A percentile compares a stretch with the other conserved stretches of the same genome.
These are phyloP conservation scores for Pseudomonodictys pantanalensis DNA, from an alignment of 495 filamentous ascomycete genomes.

Conservation along the genomic window DNA sequence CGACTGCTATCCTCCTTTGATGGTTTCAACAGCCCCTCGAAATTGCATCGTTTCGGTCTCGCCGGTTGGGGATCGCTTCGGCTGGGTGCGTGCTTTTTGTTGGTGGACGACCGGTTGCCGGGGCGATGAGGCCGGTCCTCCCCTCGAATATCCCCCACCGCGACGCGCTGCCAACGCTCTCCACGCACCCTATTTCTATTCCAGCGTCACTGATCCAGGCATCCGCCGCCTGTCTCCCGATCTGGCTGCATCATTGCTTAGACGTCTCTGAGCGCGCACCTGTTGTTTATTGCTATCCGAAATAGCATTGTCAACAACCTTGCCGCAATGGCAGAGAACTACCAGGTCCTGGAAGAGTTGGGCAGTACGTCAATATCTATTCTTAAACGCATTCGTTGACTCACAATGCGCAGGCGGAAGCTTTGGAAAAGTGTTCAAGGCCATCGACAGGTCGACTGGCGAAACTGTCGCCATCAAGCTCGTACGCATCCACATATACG, in stretches of 20 bases:
- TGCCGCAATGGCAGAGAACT: slow-evolving; percentile 67
- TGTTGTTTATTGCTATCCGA: slow-evolving; percentile 15
- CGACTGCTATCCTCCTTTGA: too few relatives aligned
- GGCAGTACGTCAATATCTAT: slow-evolving; percentile 60
- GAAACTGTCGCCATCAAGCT: slow-evolving; percentile 91
- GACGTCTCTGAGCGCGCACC: slow-evolving; percentile 8
- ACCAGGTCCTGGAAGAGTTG: slow-evolving; percentile 88
- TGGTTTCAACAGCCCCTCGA: too few relatives aligned
- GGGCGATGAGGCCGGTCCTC: background rate
- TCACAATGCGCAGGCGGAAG: slow-evolving; percentile 64
- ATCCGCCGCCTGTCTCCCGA: slow-evolving; percentile 15
- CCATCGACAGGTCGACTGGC: slow-evolving; percentile 77
- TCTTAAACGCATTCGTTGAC: background rate
- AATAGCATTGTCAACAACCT: slow-evolving; percentile 6
- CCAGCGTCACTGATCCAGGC: slow-evolving; percentile 9
- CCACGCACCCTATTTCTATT: slow-evolving; percentile 14
- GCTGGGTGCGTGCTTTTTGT: background rate
- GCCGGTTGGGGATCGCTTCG: background rate
- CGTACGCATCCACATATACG: slow-evolving; percentile 44
- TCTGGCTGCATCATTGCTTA: slow-evolving; percentile 12
- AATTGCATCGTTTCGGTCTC: background rate
- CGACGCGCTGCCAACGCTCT: background rate
- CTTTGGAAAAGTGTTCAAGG: slow-evolving; percentile 96
- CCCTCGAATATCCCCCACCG: background rate
- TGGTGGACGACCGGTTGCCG: background rate